A percentile compares a stretch with the other conserved stretches of the same genome.
phyloP scores from a whole-genome alignment of 345 rosid genomes.

The Linum trigynum region DNA sequence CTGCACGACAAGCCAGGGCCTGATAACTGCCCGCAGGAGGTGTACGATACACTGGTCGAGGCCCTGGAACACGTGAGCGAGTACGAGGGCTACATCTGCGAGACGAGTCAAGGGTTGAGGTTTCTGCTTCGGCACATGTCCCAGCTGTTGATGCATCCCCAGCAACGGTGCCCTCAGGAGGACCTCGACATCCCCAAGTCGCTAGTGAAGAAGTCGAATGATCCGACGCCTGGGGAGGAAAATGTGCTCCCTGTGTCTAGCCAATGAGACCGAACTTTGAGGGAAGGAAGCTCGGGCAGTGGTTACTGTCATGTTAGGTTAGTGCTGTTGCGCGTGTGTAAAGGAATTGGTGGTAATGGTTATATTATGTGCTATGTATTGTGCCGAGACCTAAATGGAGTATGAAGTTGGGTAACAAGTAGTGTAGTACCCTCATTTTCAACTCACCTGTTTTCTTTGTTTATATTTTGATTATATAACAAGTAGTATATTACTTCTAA shows the following conservation, averaged over 20 bases:
- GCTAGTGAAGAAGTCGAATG: constrained; percentile 51
- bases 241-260: constrained; percentile 26
- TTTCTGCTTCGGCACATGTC: constrained; percentile 61
- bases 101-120: constrained; percentile 73
- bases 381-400: too few relatives aligned
- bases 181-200: constrained; percentile 68
- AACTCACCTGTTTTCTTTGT: too few relatives aligned
- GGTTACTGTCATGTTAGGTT: too few relatives aligned
- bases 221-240: constrained; percentile 42
- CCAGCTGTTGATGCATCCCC: constrained; percentile 65
- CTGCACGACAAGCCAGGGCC: constrained; percentile 86
- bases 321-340: too few relatives aligned
- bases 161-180: constrained; percentile 76
- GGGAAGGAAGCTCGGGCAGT: not conserved
- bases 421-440: too few relatives aligned
- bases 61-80: constrained; percentile 73
- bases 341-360: too few relatives aligned
- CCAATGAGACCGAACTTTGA: constrained; percentile 29
- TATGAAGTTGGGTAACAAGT: too few relatives aligned
- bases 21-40: constrained; percentile 84
- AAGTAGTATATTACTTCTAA: too few relatives aligned
- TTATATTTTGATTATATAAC: too few relatives aligned
- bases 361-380: too few relatives aligned
- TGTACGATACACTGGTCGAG: constrained; percentile 66
- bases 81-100: constrained; percentile 74